These are phyloP conservation scores for Russula virescens DNA, from an alignment of 768 basidiomycete genomes.

Conservation along the genomic window DNA sequence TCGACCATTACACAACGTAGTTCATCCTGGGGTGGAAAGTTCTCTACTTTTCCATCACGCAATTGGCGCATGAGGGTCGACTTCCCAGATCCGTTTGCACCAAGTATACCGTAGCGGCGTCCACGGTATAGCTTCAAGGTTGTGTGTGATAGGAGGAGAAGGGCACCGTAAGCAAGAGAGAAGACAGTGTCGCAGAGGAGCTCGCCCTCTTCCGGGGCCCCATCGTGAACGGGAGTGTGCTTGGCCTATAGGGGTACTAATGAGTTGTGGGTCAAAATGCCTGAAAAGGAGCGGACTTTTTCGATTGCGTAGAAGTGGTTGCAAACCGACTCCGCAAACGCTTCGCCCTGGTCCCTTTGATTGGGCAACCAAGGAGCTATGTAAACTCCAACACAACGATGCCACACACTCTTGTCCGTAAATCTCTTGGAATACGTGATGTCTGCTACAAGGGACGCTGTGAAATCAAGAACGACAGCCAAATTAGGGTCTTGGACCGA, in stretches of 20 bases:
- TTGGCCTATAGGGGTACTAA: constrained; percentile 45
- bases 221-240: constrained; percentile 38
- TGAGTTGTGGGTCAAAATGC: constrained; percentile 9
- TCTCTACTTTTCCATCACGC: constrained; percentile 91
- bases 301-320: constrained; percentile 75
- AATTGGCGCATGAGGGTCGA: constrained; percentile 94
- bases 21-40: constrained; percentile 86
- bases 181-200: constrained; percentile 89
- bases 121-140: constrained; percentile 84
- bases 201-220: constrained; percentile 67
- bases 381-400: constrained; percentile 66
- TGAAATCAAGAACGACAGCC: constrained; percentile 58
- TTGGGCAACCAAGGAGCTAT: constrained; percentile 58
- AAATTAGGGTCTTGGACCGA: constrained; percentile 53
- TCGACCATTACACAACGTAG: constrained; percentile 95
- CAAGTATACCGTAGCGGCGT: constrained; percentile 90
- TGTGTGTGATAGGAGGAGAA: constrained; percentile 92
- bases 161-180: constrained; percentile 92
- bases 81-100: constrained; percentile 95
- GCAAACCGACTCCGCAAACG: constrained; percentile 60
- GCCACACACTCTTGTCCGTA: constrained; percentile 51
- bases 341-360: constrained; percentile 39
- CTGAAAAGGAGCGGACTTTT: constrained; percentile 35
- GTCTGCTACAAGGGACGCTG: constrained; percentile 70
- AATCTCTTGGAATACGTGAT: constrained; percentile 59